Evolutionary conservation across 306 rosid species (phyloP).

Genomic region (Macrotyloma uniflorum): DNA sequence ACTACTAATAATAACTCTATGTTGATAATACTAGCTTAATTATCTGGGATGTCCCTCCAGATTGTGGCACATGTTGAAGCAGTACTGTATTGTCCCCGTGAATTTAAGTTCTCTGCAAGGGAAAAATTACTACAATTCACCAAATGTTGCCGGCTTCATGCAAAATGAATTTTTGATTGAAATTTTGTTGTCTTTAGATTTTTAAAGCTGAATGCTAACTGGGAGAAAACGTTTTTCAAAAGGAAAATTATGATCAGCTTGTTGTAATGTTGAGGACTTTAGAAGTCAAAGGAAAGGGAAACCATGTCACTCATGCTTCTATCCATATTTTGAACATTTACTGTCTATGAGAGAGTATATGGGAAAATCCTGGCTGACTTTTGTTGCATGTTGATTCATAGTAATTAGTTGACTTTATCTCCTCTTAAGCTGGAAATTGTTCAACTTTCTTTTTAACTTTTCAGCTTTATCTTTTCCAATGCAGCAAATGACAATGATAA

Average conservation of each 20-base stretch:
- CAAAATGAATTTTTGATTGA: background rate
- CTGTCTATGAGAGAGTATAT: background rate
- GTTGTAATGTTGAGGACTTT: background rate
- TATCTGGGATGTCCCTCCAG: background rate
- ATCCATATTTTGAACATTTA: slow-evolving; percentile 18
- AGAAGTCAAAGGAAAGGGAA: background rate
- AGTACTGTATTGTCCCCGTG: background rate
- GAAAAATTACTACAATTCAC: background rate
- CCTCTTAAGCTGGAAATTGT: background rate
- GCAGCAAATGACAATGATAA: slow-evolving; percentile 80
- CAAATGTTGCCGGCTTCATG: background rate
- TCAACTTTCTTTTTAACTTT: slow-evolving; percentile 26
- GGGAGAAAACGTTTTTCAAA: slow-evolving; percentile 14
- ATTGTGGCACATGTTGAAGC: background rate
- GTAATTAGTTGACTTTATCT: background rate
- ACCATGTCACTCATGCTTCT: slow-evolving; percentile 3
- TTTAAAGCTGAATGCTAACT: slow-evolving; percentile 22
- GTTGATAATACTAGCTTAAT: background rate
- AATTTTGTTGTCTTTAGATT: background rate
- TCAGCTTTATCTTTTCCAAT: slow-evolving; percentile 34
- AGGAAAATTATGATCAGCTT: background rate
- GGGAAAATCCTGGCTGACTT: slow-evolving; percentile 7
- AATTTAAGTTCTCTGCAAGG: background rate
- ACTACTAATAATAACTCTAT: background rate
- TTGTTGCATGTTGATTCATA: slow-evolving; percentile 15